Evolutionary conservation across 257 asterid genomes (phyloP), one percentile per base, ranked within the genome.

Genomic region (Parsonsia alboflavescens): DNA sequence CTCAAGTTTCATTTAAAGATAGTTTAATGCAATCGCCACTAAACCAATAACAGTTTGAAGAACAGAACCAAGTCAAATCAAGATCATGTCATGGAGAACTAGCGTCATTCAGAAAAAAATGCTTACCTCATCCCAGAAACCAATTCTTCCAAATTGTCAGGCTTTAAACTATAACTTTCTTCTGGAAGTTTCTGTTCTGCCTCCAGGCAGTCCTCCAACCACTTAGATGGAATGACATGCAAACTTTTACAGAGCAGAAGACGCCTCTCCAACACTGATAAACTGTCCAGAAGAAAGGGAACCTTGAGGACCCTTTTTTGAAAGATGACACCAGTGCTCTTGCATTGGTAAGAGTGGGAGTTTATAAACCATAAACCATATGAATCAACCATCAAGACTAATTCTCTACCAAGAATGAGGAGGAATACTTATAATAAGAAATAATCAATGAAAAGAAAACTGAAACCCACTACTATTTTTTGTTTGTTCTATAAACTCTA

Each of bases 131-230:
- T 89, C 70, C 45, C 88, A 48, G 77, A 69, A 45, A 68, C 69
- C 17, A 77, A 82, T 75, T 80, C 86, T 76, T 81, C 85, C 72
- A 84, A 73, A 70, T 71, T 78, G 64, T 33, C 67, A 57, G 93
- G 93, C 82, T 87, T 92, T 86, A 92, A 74, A 80, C 80, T 85
- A 76, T 90, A 94, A 70, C 76, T 75, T 69, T 82, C 88, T 88
- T 90, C 97, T 0, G 86, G 80, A 83, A 88, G 76, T 80, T 80
- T 91, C 84, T 79, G 87, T 59, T 85, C 76, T 84, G 75, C 83
- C 77, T 83, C 85, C 42, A 88, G 76, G 84, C 88, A 89, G 73
- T 89, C 95, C 61, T 90, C 99, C 86, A 94, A 80, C 99, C 97
- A 94, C 67, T 81, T 88, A 41, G 95, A 89, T 69, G 82, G 75